Base-by-base conservation (phyloP, 1,139 yeast species). In the Schwanniomyces etchellsii region DNA sequence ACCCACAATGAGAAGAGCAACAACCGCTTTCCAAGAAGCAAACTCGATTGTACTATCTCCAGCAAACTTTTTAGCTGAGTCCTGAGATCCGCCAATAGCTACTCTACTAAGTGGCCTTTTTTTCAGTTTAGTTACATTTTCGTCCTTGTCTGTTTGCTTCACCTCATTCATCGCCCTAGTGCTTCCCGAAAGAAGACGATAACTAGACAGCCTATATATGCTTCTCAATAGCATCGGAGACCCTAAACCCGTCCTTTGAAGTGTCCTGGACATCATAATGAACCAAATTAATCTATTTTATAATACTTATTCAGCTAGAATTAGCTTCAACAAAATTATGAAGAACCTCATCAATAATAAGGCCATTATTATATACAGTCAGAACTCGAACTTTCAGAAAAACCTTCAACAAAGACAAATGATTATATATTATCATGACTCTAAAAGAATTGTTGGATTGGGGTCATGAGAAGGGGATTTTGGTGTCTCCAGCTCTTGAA, bases 11-110 rank as follows among this genome's bases (percentile, higher is more conserved):
- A 82, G 39, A 47, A 88, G 72, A 18, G 85, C 48, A 1, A 75
- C 57, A 13, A 84, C 80, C 0, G 95, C 88, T 48, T 82, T 83
- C 95, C 96, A 86, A n/a, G 91, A 74, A 15, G 91, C 75, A 53
- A 84, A 81, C 42, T 84, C 91, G 32, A 82, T 58, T 28, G 62
- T 56, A 37, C 55, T 58, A 2, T 57, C 52, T 2, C 49, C 46
- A n/a, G 64, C 57, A 29, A 50, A 59, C 35, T 59, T 55, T 34
- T 56, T 54, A 26, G 44, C 31, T 4, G 49, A 28, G 11, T 44
- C 45, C 20, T 45, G 42, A 3, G 56, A 34, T 1, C 70, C 68
- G 3, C 74, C 74, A 31, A 68, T 65, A 27, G 72, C 71, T 16
- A 68, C 73, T 47, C 74, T 52, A 43, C 71, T 64, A 39, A 68